A percentile compares a stretch with the other conserved stretches of the same genome.
These are phyloP conservation scores for Nephelium lappaceum DNA, from an alignment of 345 rosid genomes.

Conservation along the genomic window DNA sequence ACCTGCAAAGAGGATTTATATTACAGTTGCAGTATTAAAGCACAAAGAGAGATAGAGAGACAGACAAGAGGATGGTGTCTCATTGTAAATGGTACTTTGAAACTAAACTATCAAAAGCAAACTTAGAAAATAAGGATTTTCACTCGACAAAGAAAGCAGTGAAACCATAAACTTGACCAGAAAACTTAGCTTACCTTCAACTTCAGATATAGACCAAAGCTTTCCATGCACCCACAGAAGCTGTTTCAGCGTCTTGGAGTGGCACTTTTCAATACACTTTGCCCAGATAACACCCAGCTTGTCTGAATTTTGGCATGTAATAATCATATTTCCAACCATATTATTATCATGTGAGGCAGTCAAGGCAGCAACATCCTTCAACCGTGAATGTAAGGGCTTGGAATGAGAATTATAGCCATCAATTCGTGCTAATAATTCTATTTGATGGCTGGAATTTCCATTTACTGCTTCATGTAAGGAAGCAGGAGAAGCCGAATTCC, in stretches of 20 bases:
- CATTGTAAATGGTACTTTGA: not conserved
- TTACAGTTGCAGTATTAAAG: no score
- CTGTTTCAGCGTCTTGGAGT: slow-evolving; percentile 86
- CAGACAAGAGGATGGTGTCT: not conserved
- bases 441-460: slow-evolving; percentile 44
- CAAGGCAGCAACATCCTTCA: slow-evolving; percentile 35
- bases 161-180: not conserved
- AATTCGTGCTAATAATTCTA: slow-evolving; percentile 37
- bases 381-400: slow-evolving; percentile 45
- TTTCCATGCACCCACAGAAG: slow-evolving; percentile 77
- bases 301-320: slow-evolving; percentile 53
- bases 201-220: slow-evolving; percentile 81
- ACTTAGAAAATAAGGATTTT: not conserved
- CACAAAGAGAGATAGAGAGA: no score
- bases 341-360: slow-evolving; percentile 44
- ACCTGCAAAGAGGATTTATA: slow-evolving; percentile 54
- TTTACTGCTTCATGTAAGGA: slow-evolving; percentile 49
- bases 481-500: slow-evolving; percentile 58
- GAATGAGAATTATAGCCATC: slow-evolving; percentile 43
- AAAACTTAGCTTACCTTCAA: slow-evolving; percentile 58
- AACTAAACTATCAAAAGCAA: not conserved
- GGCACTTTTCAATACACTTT: slow-evolving; percentile 82
- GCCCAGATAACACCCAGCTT: slow-evolving; percentile 75
- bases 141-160: not conserved
- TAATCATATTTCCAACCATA: slow-evolving; percentile 40